Conservation (phyloP, 2,329 filamentous ascomycete genomes). For the Dendrostoma leiphaemia region DNA sequence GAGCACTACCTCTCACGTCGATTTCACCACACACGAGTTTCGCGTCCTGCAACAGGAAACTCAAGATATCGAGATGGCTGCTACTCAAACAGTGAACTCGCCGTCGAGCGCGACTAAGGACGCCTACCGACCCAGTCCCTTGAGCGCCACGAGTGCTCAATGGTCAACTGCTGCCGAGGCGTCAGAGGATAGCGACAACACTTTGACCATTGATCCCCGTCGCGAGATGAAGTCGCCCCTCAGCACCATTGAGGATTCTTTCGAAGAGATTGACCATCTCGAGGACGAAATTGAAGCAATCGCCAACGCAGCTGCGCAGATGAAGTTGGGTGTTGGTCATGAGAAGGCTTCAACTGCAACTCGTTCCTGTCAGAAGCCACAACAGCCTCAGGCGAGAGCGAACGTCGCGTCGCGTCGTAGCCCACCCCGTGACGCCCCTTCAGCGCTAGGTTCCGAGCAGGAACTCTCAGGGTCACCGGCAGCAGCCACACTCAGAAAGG, state of each 20-base stretch:
- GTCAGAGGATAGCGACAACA: slow-evolving; percentile 17
- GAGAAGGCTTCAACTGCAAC: neutral
- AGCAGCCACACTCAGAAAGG: slow-evolving; percentile 26
- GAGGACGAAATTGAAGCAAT: slow-evolving; percentile 61
- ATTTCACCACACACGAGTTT: slow-evolving; percentile 11
- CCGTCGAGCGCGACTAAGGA: neutral
- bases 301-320: slow-evolving; percentile 7
- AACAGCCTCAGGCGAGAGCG: neutral
- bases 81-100: neutral
- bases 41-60: slow-evolving; percentile 6
- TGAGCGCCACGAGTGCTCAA: slow-evolving; percentile 3
- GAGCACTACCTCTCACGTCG: neutral
- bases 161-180: slow-evolving; percentile 14
- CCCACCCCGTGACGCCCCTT: neutral
- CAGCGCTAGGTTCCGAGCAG: neutral
- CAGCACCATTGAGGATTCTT: slow-evolving; percentile 56
- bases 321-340: slow-evolving; percentile 1
- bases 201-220: slow-evolving; percentile 7
- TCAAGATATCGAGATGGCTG: slow-evolving; percentile 2
- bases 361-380: neutral
- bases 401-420: neutral
- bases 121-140: slow-evolving; percentile 2
- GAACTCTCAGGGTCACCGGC: slow-evolving; percentile 23
- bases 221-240: slow-evolving; percentile 8
- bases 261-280: slow-evolving; percentile 60